A percentile compares a stretch with the other conserved stretches of the same genome.
Conservation (phyloP, 192 early-diverging fungal species). For the Lunasporangiospora selenospora region DNA sequence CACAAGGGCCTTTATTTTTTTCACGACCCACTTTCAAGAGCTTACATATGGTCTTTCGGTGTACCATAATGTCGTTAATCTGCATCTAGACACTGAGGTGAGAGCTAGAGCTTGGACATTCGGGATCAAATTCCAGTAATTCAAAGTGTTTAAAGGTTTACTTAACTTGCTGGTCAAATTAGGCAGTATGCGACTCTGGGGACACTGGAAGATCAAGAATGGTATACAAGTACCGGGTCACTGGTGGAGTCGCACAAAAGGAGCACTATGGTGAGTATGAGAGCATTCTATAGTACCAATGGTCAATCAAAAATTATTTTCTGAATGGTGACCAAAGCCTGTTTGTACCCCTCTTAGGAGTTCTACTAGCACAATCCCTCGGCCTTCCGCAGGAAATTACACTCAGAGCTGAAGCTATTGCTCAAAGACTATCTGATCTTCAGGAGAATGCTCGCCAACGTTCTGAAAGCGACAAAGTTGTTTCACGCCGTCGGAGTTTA, state of each 20-base stretch:
- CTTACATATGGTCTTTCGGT: conserved; percentile 58
- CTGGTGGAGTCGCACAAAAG: conserved; percentile 52
- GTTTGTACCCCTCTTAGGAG: no score
- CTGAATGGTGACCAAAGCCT: no score
- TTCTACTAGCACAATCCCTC: conserved; percentile 51
- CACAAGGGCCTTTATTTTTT: conserved; percentile 64
- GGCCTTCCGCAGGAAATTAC: conserved; percentile 38
- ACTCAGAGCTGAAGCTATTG: conserved; percentile 39
- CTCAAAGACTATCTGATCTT: conserved; percentile 31
- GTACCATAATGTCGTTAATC: conserved; percentile 65
- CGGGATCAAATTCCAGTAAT: no score
- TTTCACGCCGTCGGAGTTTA: conserved; percentile 17
- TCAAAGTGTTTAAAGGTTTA: neutral
- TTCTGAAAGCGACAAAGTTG: conserved; percentile 22
- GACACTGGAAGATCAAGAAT: conserved; percentile 34
- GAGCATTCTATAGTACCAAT: neutral
- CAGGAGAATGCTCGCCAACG: conserved; percentile 19
- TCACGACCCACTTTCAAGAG: conserved; percentile 84
- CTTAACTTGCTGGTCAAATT: neutral
- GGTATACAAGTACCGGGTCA: conserved; percentile 53
- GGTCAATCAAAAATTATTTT: neutral
- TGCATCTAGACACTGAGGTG: conserved; percentile 61
- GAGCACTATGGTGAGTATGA: conserved; percentile 51
- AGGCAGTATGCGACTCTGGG: conserved; percentile 3
- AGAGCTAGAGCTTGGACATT: no score